Percentiles rank a stretch among this genome's conserved stretches.
These are phyloP conservation scores for Suillus luteus DNA, from an alignment of 768 basidiomycete species.

Conservation along the genomic window DNA sequence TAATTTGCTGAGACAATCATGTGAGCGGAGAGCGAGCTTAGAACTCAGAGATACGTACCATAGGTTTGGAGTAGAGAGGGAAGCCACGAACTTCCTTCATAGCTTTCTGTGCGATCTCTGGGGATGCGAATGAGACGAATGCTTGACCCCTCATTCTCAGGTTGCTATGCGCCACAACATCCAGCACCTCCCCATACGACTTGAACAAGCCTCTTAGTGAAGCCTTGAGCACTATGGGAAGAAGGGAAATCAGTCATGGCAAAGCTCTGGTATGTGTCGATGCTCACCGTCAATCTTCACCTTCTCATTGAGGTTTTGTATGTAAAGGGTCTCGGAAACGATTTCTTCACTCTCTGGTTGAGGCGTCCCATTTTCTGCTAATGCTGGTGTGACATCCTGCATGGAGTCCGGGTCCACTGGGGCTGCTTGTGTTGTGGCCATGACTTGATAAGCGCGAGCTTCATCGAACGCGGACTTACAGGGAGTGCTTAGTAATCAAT, in stretches of 20 bases:
- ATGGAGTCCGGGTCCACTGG: slow-evolving; percentile 31
- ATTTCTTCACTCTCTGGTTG: slow-evolving; percentile 42
- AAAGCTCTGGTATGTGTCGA: neutral
- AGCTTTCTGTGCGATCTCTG: slow-evolving; percentile 84
- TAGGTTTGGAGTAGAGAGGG: slow-evolving; percentile 94
- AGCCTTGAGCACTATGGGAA: slow-evolving; percentile 73
- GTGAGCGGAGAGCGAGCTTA: slow-evolving; percentile 9
- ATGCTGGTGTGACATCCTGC: slow-evolving; percentile 24
- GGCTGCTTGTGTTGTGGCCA: slow-evolving; percentile 40
- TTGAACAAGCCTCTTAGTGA: slow-evolving; percentile 90
- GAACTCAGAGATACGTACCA: slow-evolving; percentile 55
- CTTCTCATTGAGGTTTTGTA: slow-evolving; percentile 96
- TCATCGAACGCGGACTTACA: neutral
- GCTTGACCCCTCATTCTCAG: slow-evolving; percentile 98
- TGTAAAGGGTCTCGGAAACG: slow-evolving; percentile 86
- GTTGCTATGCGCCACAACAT: slow-evolving; percentile 94
- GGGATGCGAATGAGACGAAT: slow-evolving; percentile 87
- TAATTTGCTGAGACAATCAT: slow-evolving; percentile 72
- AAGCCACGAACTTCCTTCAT: slow-evolving; percentile 93
- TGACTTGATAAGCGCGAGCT: slow-evolving; percentile 21
- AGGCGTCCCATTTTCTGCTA: slow-evolving; percentile 20
- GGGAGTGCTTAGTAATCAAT: slow-evolving; percentile 4
- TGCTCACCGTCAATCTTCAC: slow-evolving; percentile 73
- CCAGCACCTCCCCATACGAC: slow-evolving; percentile 88
- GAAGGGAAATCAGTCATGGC: slow-evolving; percentile 14